These are phyloP conservation scores for Ceratobasidium sp. DNA, from an alignment of 1,284 basidiomycete species.

Conservation along the genomic window DNA sequence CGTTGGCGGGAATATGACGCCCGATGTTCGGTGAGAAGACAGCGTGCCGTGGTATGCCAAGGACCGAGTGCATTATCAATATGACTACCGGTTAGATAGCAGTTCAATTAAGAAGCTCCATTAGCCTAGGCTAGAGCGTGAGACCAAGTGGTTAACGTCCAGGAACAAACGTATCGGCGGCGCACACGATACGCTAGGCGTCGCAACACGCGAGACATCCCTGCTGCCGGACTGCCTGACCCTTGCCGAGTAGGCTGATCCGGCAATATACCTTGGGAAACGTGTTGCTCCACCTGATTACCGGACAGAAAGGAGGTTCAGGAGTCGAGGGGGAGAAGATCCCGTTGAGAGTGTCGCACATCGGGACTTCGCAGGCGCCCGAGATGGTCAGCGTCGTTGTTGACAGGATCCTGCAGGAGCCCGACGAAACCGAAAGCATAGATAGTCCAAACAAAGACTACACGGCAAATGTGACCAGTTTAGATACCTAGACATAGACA, in stretches of 20 bases:
- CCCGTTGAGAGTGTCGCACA: not conserved
- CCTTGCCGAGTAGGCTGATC: not conserved
- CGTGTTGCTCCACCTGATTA: conserved; percentile 1
- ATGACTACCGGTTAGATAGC: conserved; percentile 16
- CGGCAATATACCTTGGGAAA: conserved; percentile 16
- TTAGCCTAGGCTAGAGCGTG: conserved; percentile 1
- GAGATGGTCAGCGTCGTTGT: not conserved
- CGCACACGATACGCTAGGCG: not conserved
- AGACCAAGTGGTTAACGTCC: conserved; percentile 4
- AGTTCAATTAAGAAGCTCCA: not conserved
- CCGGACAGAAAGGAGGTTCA: not conserved
- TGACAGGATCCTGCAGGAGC: not conserved
- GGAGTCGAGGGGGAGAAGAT: not conserved
- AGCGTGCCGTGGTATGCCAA: not conserved
- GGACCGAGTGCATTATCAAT: not conserved
- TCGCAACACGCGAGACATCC: not conserved
- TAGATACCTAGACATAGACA: not conserved
- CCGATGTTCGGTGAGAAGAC: conserved; percentile 4
- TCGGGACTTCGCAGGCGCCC: not conserved
- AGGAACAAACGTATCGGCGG: conserved; percentile 3
- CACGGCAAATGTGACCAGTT: conserved; percentile 15
- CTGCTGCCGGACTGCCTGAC: not conserved
- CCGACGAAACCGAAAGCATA: not conserved
- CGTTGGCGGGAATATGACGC: not conserved
- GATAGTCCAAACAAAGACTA: conserved; percentile 12